A percentile compares a stretch with the other conserved stretches of the same genome.
phyloP scores from a whole-genome alignment of 2,329 filamentous ascomycete genomes.

The Lecanosticta acicola region DNA sequence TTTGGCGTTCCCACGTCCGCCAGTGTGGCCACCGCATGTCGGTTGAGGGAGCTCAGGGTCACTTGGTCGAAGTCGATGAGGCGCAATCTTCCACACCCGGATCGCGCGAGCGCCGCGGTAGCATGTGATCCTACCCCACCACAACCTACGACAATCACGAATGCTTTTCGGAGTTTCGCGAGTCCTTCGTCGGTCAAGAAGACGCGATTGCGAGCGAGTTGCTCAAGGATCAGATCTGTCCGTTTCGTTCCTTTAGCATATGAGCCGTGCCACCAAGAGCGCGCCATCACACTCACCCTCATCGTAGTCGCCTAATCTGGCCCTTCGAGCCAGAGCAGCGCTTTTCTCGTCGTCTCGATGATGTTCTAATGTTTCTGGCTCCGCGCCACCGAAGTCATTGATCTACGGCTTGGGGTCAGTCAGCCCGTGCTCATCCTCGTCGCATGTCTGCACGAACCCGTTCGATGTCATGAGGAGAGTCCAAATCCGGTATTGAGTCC shows the following conservation, averaged over 20 bases:
- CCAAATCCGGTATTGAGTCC: slow-evolving; percentile 54
- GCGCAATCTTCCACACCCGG: slow-evolving; percentile 79
- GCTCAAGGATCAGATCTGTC: slow-evolving; percentile 83
- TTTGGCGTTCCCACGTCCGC: slow-evolving; percentile 92
- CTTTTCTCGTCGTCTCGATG: slow-evolving; percentile 53
- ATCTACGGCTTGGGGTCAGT: slow-evolving; percentile 46
- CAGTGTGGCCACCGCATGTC: slow-evolving; percentile 91
- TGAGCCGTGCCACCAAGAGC: slow-evolving; percentile 6
- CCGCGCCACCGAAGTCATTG: slow-evolving; percentile 55
- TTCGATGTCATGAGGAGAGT: slow-evolving; percentile 47
- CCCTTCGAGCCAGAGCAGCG: slow-evolving; percentile 54
- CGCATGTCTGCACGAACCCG: slow-evolving; percentile 38
- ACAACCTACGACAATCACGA: slow-evolving; percentile 84
- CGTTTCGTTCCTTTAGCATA: background rate
- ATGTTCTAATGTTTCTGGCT: slow-evolving; percentile 34
- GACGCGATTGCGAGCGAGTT: slow-evolving; percentile 85
- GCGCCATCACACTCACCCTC: slow-evolving; percentile 51
- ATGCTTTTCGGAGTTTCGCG: slow-evolving; percentile 69
- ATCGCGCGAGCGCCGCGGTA: slow-evolving; percentile 75
- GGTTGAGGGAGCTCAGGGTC: slow-evolving; percentile 84
- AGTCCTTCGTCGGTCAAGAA: slow-evolving; percentile 83
- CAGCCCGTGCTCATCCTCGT: slow-evolving; percentile 26
- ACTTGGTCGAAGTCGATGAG: slow-evolving; percentile 98
- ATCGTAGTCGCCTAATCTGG: slow-evolving; percentile 59
- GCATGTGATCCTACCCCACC: slow-evolving; percentile 95